Evolutionary conservation across 257 asterid species (phyloP).

Genomic region (Penstemon eatonii): DNA sequence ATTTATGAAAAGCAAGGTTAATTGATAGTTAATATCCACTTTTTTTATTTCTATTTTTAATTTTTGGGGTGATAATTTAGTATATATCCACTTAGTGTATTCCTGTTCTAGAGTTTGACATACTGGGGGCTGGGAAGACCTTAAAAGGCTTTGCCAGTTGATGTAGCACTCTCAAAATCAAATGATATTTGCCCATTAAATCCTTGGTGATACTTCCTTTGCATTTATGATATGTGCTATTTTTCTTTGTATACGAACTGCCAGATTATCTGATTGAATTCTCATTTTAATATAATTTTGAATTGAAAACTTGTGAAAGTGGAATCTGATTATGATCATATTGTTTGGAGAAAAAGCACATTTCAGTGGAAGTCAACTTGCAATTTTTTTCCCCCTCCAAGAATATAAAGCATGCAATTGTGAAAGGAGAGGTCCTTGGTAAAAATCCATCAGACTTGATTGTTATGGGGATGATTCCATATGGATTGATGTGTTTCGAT

Average conservation of each 20-base stretch:
- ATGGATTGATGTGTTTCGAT: neutral
- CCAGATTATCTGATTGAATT: neutral
- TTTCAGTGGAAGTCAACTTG: neutral
- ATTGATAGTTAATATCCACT: conserved; percentile 13
- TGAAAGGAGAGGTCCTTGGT: neutral
- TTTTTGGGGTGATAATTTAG: no score
- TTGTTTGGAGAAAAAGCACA: neutral
- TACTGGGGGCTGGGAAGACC: neutral
- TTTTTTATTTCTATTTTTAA: no score
- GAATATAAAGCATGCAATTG: neutral
- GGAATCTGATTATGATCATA: neutral
- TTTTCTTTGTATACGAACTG: neutral
- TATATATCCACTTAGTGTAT: neutral
- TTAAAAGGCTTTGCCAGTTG: neutral
- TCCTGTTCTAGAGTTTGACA: neutral
- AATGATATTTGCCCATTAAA: neutral
- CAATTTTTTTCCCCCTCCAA: neutral
- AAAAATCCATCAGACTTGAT: neutral
- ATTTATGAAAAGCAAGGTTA: neutral
- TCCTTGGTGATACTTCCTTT: neutral
- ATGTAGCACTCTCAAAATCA: neutral
- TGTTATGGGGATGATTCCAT: neutral
- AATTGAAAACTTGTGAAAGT: neutral
- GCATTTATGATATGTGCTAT: neutral
- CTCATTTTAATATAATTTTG: neutral